Base-by-base conservation (phyloP, 1,284 basidiomycete genomes). In the Paramarasmius palmivorus region DNA sequence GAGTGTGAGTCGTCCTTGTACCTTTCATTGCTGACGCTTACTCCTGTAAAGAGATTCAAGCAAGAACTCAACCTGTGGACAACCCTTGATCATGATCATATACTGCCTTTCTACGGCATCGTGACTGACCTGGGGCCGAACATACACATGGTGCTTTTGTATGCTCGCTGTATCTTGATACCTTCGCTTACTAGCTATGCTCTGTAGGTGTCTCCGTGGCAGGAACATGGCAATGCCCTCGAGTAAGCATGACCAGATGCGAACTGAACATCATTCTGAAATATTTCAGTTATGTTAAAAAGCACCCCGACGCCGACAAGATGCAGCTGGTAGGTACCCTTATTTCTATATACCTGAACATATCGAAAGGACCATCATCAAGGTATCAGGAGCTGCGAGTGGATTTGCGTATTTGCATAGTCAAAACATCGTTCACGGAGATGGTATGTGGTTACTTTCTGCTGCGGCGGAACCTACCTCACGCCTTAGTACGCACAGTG, bases 181-280 rank as follows among this genome's bases (percentile, higher is more conserved):
- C 26, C n/a, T 17, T 4, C 15, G 17, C 3, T 49, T 25, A 32
- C 49, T 15, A 34, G n/a, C 14, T 17, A 29, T 35, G 15, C 40
- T 4, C 37, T 32, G 25, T 46, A 84, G 82, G 78, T 84, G 26
- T 81, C 82, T 8, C 77, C 81, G 4, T 84, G 83, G 82, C 79
- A 81, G 65, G 69, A 74, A 22, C 73, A 82, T 58, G 82, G 78
- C 32, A 76, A 83, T 60, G 72, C 80, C n/a, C 67, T 77, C 0
- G 73, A 75, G 78, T 81, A 59, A 55, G 73, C 59, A 15, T n/a
- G 6, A 32, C 29, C 29, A 32, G 29, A 12, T 47, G 32, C 37
- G 34, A 61, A n/a, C 20, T 10, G 40, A 45, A 23, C 36, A 4
- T 49, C 42, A 32, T 7, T n/a, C 12, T n/a, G 49, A 23, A 14